Evolutionary conservation across 768 basidiomycete species (phyloP), one percentile per base, ranked within the genome.

Genomic region (Lactarius hatsudake): DNA sequence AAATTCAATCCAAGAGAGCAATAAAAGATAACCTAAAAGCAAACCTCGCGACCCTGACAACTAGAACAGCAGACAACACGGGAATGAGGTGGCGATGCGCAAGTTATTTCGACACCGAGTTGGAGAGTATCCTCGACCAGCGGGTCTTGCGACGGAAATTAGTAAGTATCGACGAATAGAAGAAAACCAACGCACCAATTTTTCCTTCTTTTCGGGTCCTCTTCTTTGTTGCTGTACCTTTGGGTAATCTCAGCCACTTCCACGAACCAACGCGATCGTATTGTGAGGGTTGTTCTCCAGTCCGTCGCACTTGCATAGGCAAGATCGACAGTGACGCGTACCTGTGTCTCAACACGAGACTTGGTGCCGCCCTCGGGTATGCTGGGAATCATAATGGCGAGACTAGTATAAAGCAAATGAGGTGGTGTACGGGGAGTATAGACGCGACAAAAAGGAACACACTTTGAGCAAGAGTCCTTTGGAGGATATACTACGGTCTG

Each of bases 321-420:
- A 59, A 93, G 81, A 73, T 94, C 90, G 45, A 96, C 81, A 3
- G 88, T 86, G 48, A 96, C 85, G 74, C 94, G 87, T 59, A 96
- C 88, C 80, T 96, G 94, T 3, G 94, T 96, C 76, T 96, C 94
- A n/a, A 96, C 94, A 40, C 94, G 86, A 57, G 91, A 94, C 77
- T 96, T 96, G 17, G 94, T 88, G 30, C 94, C 94, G 54, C 81
- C 79, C 71, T 86, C 85, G 6, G 94, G 93, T 62, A 96, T 87
- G 73, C 87, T 93, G 26, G 93, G 91, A 53, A 93, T 86, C 75
- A 93, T 81, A 65, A 96, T 90, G 30, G 91, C 84, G 64, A 94
- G 83, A 72, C 93, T 94, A 71, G 20, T 42, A 42, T 61, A 43
- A 26, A 40, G 15, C 28, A 26, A 40, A 5, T 36, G 43, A 68